Evolutionary conservation across 2,329 filamentous ascomycete species (phyloP).

Genomic region (Calonectria pauciramosa): DNA sequence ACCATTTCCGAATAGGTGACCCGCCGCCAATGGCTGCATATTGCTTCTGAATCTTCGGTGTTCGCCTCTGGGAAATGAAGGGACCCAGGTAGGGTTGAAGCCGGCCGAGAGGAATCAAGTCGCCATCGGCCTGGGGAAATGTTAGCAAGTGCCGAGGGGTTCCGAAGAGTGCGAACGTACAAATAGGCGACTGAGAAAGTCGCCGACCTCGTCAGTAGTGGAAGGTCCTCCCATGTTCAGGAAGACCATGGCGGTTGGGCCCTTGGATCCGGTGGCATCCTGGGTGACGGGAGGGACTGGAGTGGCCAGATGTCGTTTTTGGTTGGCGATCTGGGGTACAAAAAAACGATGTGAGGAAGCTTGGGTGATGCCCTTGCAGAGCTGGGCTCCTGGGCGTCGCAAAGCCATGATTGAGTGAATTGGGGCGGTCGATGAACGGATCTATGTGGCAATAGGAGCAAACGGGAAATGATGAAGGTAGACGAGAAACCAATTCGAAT

Average conservation of each 20-base stretch:
- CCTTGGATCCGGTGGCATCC: slow-evolving; percentile 76
- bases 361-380: slow-evolving; percentile 46
- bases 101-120: slow-evolving; percentile 94
- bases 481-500: slow-evolving; percentile 25
- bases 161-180: slow-evolving; percentile 65
- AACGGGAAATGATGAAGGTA: not conserved
- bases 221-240: slow-evolving; percentile 99
- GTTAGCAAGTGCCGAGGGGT: slow-evolving; percentile 29
- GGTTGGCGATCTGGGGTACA: slow-evolving; percentile 47
- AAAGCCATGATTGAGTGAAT: slow-evolving; percentile 46
- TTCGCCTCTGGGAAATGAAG: slow-evolving; percentile 86
- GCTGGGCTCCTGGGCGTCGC: slow-evolving; percentile 47
- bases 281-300: slow-evolving; percentile 83
- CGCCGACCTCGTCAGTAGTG: slow-evolving; percentile 87
- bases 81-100: slow-evolving; percentile 93
- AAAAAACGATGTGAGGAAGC: slow-evolving; percentile 44
- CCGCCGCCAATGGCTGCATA: slow-evolving; percentile 96
- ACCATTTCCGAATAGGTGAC: slow-evolving; percentile 99
- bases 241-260: slow-evolving; percentile 97
- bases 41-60: slow-evolving; percentile 96
- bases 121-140: slow-evolving; percentile 81
- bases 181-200: slow-evolving; percentile 92
- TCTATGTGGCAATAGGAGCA: slow-evolving; percentile 2
- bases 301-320: slow-evolving; percentile 53
- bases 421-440: not conserved